phyloP scores from a whole-genome alignment of 345 rosid species.

The Angophora floribunda region DNA sequence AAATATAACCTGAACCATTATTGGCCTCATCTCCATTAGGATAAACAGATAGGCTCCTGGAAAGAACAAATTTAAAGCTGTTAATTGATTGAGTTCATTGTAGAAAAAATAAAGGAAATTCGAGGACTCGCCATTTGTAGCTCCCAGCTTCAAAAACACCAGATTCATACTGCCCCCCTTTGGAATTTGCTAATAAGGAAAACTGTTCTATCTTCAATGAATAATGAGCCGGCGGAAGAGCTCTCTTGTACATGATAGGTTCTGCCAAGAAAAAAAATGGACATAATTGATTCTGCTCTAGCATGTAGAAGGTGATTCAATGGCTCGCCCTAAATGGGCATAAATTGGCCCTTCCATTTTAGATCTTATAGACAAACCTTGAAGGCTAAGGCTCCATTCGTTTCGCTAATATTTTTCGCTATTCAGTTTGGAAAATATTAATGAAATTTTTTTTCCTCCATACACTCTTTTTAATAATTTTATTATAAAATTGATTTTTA shows the following conservation, averaged over 20 bases:
- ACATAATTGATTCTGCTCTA: background rate
- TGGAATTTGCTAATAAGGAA: background rate
- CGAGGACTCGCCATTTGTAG: background rate
- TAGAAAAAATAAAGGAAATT: background rate
- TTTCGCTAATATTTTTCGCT: no score
- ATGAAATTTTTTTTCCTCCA: no score
- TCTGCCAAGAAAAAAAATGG: background rate
- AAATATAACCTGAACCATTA: background rate
- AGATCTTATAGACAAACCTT: no score
- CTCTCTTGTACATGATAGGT: background rate
- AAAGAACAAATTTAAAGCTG: background rate
- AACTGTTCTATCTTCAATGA: background rate
- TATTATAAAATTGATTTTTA: no score
- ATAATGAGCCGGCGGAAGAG: background rate
- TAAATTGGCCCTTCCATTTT: background rate
- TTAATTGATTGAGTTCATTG: background rate
- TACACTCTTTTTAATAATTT: no score
- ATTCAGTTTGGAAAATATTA: no score
- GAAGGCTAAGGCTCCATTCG: no score
- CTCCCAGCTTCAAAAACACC: background rate
- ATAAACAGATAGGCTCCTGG: background rate
- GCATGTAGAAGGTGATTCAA: background rate
- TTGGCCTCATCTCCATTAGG: constrained; percentile 1
- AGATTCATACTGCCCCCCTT: background rate
- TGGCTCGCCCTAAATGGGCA: background rate